phyloP scores from a whole-genome alignment of 2,329 filamentous ascomycete species.

The Alternaria postmessia region DNA sequence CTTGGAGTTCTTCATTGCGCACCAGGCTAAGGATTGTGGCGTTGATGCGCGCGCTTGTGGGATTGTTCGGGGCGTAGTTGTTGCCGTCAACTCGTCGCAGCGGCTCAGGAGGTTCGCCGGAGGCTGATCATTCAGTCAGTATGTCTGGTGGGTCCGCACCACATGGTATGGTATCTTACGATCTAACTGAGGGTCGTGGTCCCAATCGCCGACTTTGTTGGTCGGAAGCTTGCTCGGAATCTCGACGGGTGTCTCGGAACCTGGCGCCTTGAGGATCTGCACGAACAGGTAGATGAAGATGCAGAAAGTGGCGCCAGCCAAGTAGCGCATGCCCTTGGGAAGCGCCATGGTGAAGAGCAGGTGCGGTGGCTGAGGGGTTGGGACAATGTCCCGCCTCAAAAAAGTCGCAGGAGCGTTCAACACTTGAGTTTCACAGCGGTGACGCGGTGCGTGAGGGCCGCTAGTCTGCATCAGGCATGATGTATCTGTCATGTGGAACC shows the following conservation, averaged over 20 bases:
- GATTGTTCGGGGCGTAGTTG: constrained; percentile 79
- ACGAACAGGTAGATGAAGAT: constrained; percentile 82
- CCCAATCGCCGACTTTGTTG: constrained; percentile 66
- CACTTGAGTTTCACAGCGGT: constrained; percentile 19
- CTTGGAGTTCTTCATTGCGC: constrained; percentile 85
- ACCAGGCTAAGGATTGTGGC: constrained; percentile 92
- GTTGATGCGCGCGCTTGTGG: constrained; percentile 84
- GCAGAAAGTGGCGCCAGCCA: constrained; percentile 74
- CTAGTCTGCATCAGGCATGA: constrained; percentile 16
- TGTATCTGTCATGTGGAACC: constrained; percentile 17
- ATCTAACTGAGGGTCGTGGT: constrained; percentile 85
- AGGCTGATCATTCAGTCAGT: constrained; percentile 62
- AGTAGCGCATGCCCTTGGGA: constrained; percentile 81
- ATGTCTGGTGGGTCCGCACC: not conserved
- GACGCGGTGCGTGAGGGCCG: constrained; percentile 13
- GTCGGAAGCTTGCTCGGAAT: constrained; percentile 36
- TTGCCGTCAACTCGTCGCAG: constrained; percentile 74
- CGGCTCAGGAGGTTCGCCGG: constrained; percentile 80
- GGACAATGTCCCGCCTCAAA: constrained; percentile 16
- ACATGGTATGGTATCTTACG: constrained; percentile 64
- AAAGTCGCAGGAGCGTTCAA: constrained; percentile 7
- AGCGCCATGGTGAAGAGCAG: constrained; percentile 72
- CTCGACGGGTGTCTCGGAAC: constrained; percentile 58
- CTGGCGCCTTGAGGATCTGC: constrained; percentile 71
- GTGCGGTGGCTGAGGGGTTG: constrained; percentile 3